Evolutionary conservation across 352 stramenopile species (phyloP), one percentile per base, ranked within the genome.

Genomic region (Phytophthora pistaciae): DNA sequence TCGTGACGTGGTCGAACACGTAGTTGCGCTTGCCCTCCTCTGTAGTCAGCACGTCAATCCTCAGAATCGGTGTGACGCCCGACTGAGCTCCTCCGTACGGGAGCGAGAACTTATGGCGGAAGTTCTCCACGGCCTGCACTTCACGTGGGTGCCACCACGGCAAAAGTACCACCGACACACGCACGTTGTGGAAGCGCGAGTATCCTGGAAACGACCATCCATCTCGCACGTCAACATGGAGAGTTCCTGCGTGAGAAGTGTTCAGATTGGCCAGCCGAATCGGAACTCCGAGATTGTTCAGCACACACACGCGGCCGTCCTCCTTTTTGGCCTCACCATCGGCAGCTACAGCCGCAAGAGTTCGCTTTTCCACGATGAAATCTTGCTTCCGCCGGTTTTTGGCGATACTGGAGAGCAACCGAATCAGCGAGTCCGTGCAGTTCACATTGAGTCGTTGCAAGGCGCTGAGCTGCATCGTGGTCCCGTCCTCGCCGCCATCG

Each of bases 211-310:
- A 94, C 16, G 80, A 94, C 91, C 91, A 97, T 11, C 91, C 91
- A 63, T 97, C 91, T 31, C 91, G 75, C 50, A 97, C 73, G 23
- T 97, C 88, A 5, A 97, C 86, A 52, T 90, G 83, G 40, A 97
- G 71, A 3, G 82, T 93, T 13, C 91, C 91, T 21, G 89, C 78
- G 21, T 92, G 85, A 2, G 90, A 96, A 1, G 91, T 97, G 55
- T 96, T 96, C 20, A 97, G 68, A 62, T 97, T 96, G 4, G 91
- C 91, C 14, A 97, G 81, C 5, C 90, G 89, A 76, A 97, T 96
- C 3, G 91, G 88, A 44, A 95, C 90, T 36, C 90, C 90, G 2
- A 97, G 78, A 56, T 95, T 97, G 66, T 97, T 97, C 7, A 96
- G 75, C n/a, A 97, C 90, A 52, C 85, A 95, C 10, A 97, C 90